Conservation (phyloP, 805 yeast species). For the Kockiozyma suomiensis region DNA sequence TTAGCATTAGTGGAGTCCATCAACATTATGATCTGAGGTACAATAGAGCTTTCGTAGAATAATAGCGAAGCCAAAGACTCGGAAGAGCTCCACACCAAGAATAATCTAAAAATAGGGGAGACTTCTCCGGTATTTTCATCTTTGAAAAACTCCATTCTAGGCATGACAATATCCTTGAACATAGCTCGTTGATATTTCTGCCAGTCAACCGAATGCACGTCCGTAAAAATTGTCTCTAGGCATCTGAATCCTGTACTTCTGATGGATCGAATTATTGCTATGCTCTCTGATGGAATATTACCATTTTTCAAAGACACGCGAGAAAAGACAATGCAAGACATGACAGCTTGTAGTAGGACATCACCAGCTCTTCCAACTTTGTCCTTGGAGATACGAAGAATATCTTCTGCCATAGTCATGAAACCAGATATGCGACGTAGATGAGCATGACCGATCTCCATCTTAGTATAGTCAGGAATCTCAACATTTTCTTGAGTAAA, state of each 20-base stretch:
- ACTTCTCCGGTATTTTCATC: conserved; percentile 81
- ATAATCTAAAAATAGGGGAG: conserved; percentile 70
- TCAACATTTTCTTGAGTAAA: not conserved
- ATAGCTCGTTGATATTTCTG: conserved; percentile 50
- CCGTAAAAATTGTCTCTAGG: conserved; percentile 57
- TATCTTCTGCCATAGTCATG: conserved; percentile 35
- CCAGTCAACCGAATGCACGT: conserved; percentile 64
- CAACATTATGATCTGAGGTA: conserved; percentile 58
- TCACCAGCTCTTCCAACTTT: conserved; percentile 19
- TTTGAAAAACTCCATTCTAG: conserved; percentile 69
- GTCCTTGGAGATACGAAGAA: conserved; percentile 18
- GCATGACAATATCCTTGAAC: conserved; percentile 56
- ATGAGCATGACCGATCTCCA: conserved; percentile 12
- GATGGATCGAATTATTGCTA: conserved; percentile 57
- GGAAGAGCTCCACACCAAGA: conserved; percentile 59
- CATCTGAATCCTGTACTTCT: conserved; percentile 71
- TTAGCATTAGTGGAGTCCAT: conserved; percentile 62
- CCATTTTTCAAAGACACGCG: conserved; percentile 11
- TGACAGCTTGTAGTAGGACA: conserved; percentile 10
- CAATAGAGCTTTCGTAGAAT: conserved; percentile 54
- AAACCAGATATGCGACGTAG: conserved; percentile 33
- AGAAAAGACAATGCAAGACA: conserved; percentile 27
- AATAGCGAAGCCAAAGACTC: conserved; percentile 55
- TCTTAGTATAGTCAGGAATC: conserved; percentile 6
- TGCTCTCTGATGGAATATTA: conserved; percentile 5